A percentile compares a stretch with the other conserved stretches of the same genome.
Conservation (phyloP, 257 asterid genomes). For the Petrea volubilis region DNA sequence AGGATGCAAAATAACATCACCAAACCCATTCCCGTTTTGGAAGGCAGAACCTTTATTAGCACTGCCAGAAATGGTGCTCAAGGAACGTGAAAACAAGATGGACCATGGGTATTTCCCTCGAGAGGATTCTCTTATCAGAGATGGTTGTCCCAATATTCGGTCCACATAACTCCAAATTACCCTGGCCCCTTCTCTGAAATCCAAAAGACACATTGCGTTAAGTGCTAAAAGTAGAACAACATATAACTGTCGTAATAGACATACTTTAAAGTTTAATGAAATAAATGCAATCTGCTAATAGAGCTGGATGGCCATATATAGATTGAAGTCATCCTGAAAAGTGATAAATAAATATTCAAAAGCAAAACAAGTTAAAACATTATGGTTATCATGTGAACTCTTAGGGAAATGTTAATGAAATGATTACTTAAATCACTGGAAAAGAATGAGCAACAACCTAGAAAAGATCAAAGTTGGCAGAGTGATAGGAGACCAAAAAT, state of each 20-base stretch:
- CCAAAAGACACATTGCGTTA: slow-evolving; percentile 16
- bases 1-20: slow-evolving; percentile 89
- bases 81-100: slow-evolving; percentile 57
- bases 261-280: too few relatives aligned
- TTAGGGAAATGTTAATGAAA: neutral
- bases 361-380: neutral
- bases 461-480: neutral
- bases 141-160: slow-evolving; percentile 96
- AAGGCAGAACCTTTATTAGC: slow-evolving; percentile 43
- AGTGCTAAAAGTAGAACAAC: slow-evolving; percentile 3
- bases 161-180: slow-evolving; percentile 97
- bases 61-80: slow-evolving; percentile 48
- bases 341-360: neutral
- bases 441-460: neutral
- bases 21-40: slow-evolving; percentile 64
- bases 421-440: neutral
- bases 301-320: slow-evolving; percentile 53
- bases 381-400: neutral
- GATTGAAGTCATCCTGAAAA: neutral
- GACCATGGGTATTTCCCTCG: slow-evolving; percentile 99
- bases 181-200: slow-evolving; percentile 95
- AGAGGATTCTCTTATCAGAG: slow-evolving; percentile 94
- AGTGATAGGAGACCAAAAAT: neutral
- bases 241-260: neutral
- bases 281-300: slow-evolving; percentile 25